phyloP scores from a whole-genome alignment of 352 stramenopile genomes.

The Globisporangium heterothallicum region DNA sequence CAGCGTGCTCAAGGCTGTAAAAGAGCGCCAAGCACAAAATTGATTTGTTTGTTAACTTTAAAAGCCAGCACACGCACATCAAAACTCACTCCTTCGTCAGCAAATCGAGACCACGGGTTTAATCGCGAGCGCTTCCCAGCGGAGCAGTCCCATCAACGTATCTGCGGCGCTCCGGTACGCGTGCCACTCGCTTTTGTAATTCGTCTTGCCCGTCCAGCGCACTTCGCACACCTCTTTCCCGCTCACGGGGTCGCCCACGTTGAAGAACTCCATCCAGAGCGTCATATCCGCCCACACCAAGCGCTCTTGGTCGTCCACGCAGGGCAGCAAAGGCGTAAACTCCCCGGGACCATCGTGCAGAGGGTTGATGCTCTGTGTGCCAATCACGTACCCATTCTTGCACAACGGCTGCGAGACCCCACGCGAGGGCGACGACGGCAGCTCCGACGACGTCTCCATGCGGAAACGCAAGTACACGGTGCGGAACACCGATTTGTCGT shows the following conservation, averaged over 20 bases:
- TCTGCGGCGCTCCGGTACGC: conserved; percentile 41
- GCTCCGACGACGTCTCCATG: conserved; percentile 24
- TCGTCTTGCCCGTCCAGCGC: conserved; percentile 40
- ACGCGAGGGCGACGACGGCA: conserved; percentile 13
- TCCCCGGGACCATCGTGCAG: not conserved
- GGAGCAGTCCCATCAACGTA: conserved; percentile 40
- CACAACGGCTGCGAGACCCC: conserved; percentile 18
- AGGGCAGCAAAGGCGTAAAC: not conserved
- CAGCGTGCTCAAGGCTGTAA: too few species aligned
- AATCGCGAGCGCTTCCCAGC: conserved; percentile 42
- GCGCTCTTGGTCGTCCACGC: conserved; percentile 10
- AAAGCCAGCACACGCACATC: too few species aligned
- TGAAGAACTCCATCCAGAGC: conserved; percentile 39
- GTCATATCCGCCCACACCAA: conserved; percentile 41
- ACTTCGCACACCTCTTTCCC: conserved; percentile 34
- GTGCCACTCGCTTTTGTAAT: conserved; percentile 44
- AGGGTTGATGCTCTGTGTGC: conserved; percentile 38
- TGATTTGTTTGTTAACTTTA: too few species aligned
- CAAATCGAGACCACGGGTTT: conserved; percentile 20
- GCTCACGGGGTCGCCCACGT: conserved; percentile 24
- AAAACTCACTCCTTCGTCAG: too few species aligned
- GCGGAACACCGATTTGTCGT: conserved; percentile 37
- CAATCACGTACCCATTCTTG: conserved; percentile 34
- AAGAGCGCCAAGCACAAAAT: too few species aligned
- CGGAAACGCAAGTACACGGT: conserved; percentile 41